phyloP scores from a whole-genome alignment of 2,329 filamentous ascomycete genomes.

The Penicillium glabrum region DNA sequence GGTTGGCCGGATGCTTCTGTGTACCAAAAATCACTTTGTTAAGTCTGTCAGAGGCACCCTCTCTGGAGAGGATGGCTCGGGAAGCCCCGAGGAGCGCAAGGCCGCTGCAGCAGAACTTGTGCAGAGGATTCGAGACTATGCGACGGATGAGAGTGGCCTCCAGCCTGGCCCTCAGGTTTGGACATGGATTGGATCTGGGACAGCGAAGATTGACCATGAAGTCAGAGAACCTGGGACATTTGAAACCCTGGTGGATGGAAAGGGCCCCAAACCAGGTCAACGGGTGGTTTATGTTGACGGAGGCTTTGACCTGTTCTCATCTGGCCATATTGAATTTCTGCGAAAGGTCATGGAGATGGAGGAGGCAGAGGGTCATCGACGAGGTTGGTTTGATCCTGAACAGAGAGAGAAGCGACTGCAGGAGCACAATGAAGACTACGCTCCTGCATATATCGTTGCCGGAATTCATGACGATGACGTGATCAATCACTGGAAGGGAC shows the following conservation, averaged over 20 bases:
- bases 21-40: slow-evolving; percentile 93
- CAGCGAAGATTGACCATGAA: slow-evolving; percentile 36
- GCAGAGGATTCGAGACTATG: slow-evolving; percentile 78
- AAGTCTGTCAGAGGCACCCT: slow-evolving; percentile 71
- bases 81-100: slow-evolving; percentile 66
- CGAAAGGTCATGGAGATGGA: slow-evolving; percentile 73
- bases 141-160: slow-evolving; percentile 79
- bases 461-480: slow-evolving; percentile 93
- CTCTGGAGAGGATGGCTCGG: slow-evolving; percentile 69
- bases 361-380: slow-evolving; percentile 63
- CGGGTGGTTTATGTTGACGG: slow-evolving; percentile 92
- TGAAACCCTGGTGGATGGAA: slow-evolving; percentile 67
- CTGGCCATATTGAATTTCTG: slow-evolving; percentile 94
- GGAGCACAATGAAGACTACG: slow-evolving; percentile 69
- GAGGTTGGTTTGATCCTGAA: slow-evolving; percentile 73
- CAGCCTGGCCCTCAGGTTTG: slow-evolving; percentile 80
- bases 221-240: slow-evolving; percentile 66
- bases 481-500: slow-evolving; percentile 93
- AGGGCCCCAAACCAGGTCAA: slow-evolving; percentile 72
- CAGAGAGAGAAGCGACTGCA: slow-evolving; percentile 63
- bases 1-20: slow-evolving; percentile 96
- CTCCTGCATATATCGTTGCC: slow-evolving; percentile 82
- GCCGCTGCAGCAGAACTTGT: slow-evolving; percentile 67
- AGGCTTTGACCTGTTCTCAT: slow-evolving; percentile 94
- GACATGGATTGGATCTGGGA: slow-evolving; percentile 64